Evolutionary conservation across 768 basidiomycete genomes (phyloP).

Genomic region (Podaxis carcinomalis): DNA sequence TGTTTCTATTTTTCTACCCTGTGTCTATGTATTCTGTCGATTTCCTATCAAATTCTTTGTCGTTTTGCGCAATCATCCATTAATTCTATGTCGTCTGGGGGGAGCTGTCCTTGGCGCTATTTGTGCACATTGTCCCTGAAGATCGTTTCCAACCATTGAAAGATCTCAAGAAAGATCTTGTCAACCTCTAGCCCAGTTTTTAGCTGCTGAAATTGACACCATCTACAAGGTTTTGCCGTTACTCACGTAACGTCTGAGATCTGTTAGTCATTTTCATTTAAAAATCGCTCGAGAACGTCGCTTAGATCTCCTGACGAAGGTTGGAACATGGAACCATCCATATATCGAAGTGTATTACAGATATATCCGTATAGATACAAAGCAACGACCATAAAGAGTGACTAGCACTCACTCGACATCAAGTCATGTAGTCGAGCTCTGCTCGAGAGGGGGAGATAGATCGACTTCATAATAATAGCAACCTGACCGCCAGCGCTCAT

Average conservation of each 20-base stretch:
- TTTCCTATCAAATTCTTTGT: constrained; percentile 16
- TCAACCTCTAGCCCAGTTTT: not conserved
- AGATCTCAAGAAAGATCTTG: constrained; percentile 9
- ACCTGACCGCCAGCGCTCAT: constrained; percentile 3
- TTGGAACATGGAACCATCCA: not conserved
- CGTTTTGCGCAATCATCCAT: constrained; percentile 1
- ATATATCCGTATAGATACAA: constrained; percentile 1
- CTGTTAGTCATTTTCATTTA: not conserved
- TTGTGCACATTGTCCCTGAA: constrained; percentile 8
- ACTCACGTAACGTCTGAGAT: constrained; percentile 4
- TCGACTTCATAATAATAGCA: not conserved
- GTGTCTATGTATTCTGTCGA: constrained; percentile 22
- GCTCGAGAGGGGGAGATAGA: constrained; percentile 2
- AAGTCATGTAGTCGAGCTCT: not conserved
- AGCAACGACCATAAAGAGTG: not conserved
- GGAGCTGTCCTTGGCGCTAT: not conserved
- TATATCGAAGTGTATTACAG: not conserved
- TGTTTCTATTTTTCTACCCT: constrained; percentile 19
- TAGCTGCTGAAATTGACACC: not conserved
- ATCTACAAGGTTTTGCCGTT: constrained; percentile 1
- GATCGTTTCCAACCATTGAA: not conserved
- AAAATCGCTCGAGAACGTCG: not conserved
- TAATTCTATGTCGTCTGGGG: constrained; percentile 2
- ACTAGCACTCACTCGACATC: not conserved
- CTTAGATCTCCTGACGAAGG: not conserved